phyloP scores from a whole-genome alignment of 1,139 yeast genomes.

The Debaryomyces singareniensis region DNA sequence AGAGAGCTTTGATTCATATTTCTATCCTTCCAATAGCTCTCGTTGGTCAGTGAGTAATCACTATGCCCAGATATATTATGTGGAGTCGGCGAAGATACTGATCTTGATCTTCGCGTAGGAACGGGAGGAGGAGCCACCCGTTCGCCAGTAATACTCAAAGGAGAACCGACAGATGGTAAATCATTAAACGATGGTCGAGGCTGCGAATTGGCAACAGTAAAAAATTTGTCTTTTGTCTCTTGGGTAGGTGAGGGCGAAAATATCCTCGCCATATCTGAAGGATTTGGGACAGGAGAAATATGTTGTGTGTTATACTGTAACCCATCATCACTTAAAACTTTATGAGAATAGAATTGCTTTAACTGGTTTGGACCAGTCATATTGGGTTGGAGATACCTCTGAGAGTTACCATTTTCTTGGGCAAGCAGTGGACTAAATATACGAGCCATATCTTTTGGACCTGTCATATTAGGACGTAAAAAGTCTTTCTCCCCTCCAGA shows the following conservation, averaged over 20 bases:
- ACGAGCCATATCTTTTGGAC: constrained; percentile 24
- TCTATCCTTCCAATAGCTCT: background rate
- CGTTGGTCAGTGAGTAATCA: background rate
- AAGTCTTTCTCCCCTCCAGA: constrained; percentile 16
- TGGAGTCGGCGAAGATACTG: constrained; percentile 42
- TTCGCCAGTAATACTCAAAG: constrained; percentile 17
- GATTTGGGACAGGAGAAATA: constrained; percentile 21
- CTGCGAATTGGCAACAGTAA: constrained; percentile 11
- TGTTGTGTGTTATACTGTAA: background rate
- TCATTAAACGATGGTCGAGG: too few relatives aligned
- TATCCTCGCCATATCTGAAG: constrained; percentile 31
- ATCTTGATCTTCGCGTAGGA: constrained; percentile 33
- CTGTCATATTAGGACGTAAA: constrained; percentile 36
- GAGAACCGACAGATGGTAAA: too few relatives aligned
- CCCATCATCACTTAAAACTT: constrained; percentile 2
- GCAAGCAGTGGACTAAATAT: constrained; percentile 7
- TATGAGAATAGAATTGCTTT: constrained; percentile 15
- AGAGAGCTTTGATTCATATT: background rate
- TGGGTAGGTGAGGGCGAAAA: constrained; percentile 34
- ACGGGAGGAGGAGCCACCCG: constrained; percentile 36
- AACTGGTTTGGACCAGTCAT: constrained; percentile 55
- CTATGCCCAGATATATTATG: constrained; percentile 6
- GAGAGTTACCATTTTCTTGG: background rate
- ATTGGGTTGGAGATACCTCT: constrained; percentile 36
- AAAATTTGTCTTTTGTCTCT: constrained; percentile 41